Base-by-base conservation (phyloP, 306 rosid species). In the Rosa rugosa region DNA sequence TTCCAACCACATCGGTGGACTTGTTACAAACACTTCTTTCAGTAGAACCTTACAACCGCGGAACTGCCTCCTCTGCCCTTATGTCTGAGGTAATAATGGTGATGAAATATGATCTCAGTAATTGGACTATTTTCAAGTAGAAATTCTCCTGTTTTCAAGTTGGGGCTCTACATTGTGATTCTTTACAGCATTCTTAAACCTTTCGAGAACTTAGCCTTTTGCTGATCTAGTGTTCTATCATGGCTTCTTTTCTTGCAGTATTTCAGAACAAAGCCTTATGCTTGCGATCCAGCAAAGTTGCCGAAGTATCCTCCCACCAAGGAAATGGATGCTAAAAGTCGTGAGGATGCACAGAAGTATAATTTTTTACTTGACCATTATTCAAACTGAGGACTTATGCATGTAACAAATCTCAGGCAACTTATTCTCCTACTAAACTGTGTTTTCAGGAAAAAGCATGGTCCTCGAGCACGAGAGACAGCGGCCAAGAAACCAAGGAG, bases 291-390 rank as follows among this genome's bases (percentile, higher is more conserved):
- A 11, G 86, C 98, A 80, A 87, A 63, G 78, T 75, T 96, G 67
- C 99, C 99, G 20, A 96, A 87, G 80, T 96, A 96, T 86, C 80
- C 96, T 76, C 98, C 99, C 18, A 89, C 90, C 86, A 96, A 96
- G 83, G 99, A 96, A 88, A 90, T 96, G 80, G 99, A 96, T 88
- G 98, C 97, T 46, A 96, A 93, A 79, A 54, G 0, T 64, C 87
- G 83, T 6, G 96, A 93, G 31, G 96, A 91, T 8, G 78, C 80
- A n/a, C 80, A 84, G 56, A 87, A 91, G 99, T 96, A 79, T 5
- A 9, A 12, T 6, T 0, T 62, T 14, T 63, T 14, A 63, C 68
- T 27, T 34, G n/a, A 63, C 18, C 68, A 31, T 63, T 27, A 12
- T 14, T 31, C 18, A 16, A 50, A 50, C 56, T 50, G n/a, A 50